These are phyloP conservation scores for Beauveria sp. DNA, from an alignment of 2,329 filamentous ascomycete species.

Conservation along the genomic window DNA sequence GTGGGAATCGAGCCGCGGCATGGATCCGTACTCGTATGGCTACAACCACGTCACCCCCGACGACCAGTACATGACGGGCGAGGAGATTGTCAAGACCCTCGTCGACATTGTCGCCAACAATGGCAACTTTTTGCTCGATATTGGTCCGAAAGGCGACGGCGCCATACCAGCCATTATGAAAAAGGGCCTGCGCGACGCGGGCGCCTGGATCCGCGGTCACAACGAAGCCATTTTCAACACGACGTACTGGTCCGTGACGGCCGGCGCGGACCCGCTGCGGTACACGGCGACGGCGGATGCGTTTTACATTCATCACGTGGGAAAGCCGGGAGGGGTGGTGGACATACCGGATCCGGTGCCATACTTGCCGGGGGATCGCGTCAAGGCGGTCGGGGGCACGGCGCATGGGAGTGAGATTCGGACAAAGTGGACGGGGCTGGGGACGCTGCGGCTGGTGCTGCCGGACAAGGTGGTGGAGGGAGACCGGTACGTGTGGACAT, in stretches of 20 bases:
- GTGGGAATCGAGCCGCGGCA: slow-evolving; percentile 52
- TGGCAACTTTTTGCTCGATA: slow-evolving; percentile 48
- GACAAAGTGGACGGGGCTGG: slow-evolving; percentile 14
- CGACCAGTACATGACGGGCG: slow-evolving; percentile 44
- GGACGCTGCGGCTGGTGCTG: slow-evolving; percentile 24
- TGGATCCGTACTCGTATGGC: slow-evolving; percentile 54
- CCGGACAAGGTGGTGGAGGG: slow-evolving; percentile 24
- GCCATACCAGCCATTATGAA: slow-evolving; percentile 42
- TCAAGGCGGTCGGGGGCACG: slow-evolving; percentile 34
- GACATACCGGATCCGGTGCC: slow-evolving; percentile 37
- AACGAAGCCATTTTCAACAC: slow-evolving; percentile 50
- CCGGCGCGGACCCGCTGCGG: slow-evolving; percentile 35
- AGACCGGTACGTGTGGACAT: slow-evolving; percentile 32
- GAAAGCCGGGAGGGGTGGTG: slow-evolving; percentile 29
- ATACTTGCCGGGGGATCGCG: slow-evolving; percentile 35
- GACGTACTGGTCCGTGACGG: slow-evolving; percentile 44
- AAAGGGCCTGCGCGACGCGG: slow-evolving; percentile 40
- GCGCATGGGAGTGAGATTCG: slow-evolving; percentile 17
- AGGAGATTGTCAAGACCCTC: slow-evolving; percentile 36
- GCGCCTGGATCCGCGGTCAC: slow-evolving; percentile 45
- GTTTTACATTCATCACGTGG: slow-evolving; percentile 43
- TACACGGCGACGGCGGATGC: slow-evolving; percentile 46
- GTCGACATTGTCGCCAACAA: slow-evolving; percentile 48
- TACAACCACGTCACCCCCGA: slow-evolving; percentile 48
- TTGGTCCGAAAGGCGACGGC: slow-evolving; percentile 49